Conservation (phyloP, 176 grass and related monocot species). For the Aegilops bicornis region DNA sequence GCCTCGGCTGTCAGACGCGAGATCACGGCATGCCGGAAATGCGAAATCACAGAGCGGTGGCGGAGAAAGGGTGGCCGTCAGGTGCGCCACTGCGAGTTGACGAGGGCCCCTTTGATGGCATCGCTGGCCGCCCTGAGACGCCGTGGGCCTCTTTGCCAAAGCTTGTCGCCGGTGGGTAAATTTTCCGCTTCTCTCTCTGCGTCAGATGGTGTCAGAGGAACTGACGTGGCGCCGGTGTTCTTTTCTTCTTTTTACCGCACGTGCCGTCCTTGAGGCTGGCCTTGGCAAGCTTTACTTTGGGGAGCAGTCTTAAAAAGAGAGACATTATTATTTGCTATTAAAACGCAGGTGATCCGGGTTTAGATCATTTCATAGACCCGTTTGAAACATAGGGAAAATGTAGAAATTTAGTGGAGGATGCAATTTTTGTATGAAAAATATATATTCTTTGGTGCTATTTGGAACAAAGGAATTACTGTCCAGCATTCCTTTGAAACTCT, state of each 20-base stretch:
- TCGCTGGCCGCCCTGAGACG: not conserved
- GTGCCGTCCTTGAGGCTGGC: not conserved
- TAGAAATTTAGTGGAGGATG: too few relatives aligned
- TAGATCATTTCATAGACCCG: too few relatives aligned
- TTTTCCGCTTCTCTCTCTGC: not conserved
- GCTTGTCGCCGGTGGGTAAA: not conserved
- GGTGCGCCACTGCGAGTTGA: not conserved
- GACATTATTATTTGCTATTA: not conserved
- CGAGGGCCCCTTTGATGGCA: not conserved
- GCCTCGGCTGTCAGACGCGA: not conserved
- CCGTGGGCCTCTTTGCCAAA: not conserved
- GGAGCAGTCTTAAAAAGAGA: not conserved
- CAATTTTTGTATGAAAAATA: too few relatives aligned
- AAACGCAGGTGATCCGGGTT: too few relatives aligned
- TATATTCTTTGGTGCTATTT: too few relatives aligned
- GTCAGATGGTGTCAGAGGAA: not conserved
- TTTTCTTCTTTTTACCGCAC: not conserved
- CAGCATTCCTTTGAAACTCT: too few relatives aligned
- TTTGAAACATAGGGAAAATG: too few relatives aligned
- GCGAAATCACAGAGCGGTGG: constrained; percentile 14
- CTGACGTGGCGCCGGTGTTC: not conserved
- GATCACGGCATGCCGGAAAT: not conserved
- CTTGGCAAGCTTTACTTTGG: not conserved
- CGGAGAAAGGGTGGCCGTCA: not conserved
- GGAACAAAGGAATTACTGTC: too few relatives aligned